Evolutionary conservation across 2,329 filamentous ascomycete species (phyloP).

Genomic region (Microsporum audouinii): DNA sequence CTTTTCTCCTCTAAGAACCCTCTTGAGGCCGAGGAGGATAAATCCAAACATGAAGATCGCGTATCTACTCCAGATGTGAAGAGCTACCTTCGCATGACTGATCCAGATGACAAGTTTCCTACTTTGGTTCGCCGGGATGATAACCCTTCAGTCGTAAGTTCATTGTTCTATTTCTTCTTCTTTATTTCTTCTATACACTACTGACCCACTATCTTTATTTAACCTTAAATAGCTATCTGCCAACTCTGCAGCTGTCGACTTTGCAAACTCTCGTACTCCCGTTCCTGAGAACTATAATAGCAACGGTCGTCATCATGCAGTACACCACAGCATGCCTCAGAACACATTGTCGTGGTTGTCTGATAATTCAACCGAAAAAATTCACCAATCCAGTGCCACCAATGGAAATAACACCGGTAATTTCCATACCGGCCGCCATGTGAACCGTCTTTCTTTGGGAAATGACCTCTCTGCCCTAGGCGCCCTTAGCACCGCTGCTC

Average conservation of each 20-base stretch:
- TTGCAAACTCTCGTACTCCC: slow-evolving; percentile 58
- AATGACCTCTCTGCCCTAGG: slow-evolving; percentile 16
- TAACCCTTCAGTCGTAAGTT: slow-evolving; percentile 44
- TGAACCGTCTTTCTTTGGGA: slow-evolving; percentile 36
- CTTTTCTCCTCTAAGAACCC: slow-evolving; percentile 78
- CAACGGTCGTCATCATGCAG: slow-evolving; percentile 57
- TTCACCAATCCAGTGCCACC: slow-evolving; percentile 17
- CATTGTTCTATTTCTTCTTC: not conserved
- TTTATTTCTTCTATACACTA: not conserved
- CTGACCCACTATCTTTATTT: not conserved
- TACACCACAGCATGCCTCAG: slow-evolving; percentile 49
- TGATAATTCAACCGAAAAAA: slow-evolving; percentile 23
- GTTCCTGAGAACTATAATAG: slow-evolving; percentile 55
- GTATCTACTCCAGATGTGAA: slow-evolving; percentile 54
- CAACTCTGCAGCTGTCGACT: slow-evolving; percentile 68
- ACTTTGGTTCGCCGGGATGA: slow-evolving; percentile 46
- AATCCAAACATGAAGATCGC: slow-evolving; percentile 37
- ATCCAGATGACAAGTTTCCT: slow-evolving; percentile 74
- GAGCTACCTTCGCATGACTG: slow-evolving; percentile 58
- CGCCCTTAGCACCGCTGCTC: slow-evolving; percentile 9
- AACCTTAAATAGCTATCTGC: slow-evolving; percentile 53
- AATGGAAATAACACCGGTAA: slow-evolving; percentile 11
- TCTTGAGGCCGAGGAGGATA: slow-evolving; percentile 72
- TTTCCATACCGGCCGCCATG: slow-evolving; percentile 22
- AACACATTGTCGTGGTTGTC: slow-evolving; percentile 38